Evolutionary conservation across 1,284 basidiomycete species (phyloP), one percentile per base, ranked within the genome.

Genomic region (Puccinia sorghi): DNA sequence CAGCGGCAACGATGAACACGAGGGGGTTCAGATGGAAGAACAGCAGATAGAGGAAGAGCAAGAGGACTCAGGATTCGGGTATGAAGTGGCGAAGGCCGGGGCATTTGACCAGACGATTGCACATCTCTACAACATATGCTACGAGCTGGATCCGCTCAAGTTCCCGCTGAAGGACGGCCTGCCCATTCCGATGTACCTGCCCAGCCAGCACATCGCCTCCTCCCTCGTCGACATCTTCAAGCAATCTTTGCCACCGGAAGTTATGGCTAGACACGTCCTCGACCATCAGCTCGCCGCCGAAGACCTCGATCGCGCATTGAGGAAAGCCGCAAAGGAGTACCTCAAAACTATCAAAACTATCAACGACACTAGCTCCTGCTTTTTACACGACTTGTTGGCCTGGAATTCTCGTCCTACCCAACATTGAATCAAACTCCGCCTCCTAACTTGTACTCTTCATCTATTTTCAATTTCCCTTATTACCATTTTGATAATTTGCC

Each of bases 291-390:
- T 41, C 7, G 37, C 69, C 9, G 75, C 75, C 25, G 75, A 69
- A 57, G 75, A 77, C 57, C 43, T 77, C 2, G 75, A 66, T 59
- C 50, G 75, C 20, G 61, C 61, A 12, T 32, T 77, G 54, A 77
- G 69, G 67, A 77, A 77, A 56, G 75, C 75, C 39, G 66, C 64
- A 0, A 77, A 70, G n/a, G 64, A 77, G 22, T 77, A 77, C 61
- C 27, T 70, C n/a, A 48, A 46, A 15, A 59, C 75, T 22, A 25
- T 77, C 6, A 77, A 70, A 22, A 15, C 25, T 12, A 17, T 67
- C 43, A 67, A 67, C 48, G 64, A 67, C 25, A 50, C 12, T 37
- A 48, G 25, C n/a, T 25, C 20, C 9, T 67, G 41, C n/a, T n/a
- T 15, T 20, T 12, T 50, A 8, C 46, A 25, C 27, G 64, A 67